Conservation (phyloP, 1,139 yeast genomes). For the Blastobotrys niveus region DNA sequence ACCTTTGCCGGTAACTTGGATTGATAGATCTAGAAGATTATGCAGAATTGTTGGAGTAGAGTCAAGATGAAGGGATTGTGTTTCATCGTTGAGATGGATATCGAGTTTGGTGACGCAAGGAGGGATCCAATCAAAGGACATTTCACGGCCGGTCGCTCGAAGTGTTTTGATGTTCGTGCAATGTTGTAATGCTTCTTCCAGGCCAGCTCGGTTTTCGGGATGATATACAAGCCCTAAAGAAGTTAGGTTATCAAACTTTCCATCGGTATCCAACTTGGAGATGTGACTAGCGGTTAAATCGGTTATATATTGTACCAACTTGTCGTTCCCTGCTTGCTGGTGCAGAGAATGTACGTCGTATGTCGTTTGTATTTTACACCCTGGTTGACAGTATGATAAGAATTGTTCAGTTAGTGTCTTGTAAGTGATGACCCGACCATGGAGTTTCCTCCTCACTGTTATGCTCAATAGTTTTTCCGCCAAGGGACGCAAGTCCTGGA, state of each 20-base stretch:
- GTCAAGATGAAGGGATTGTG: not conserved
- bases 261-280: no score
- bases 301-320: no score
- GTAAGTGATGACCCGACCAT: conserved; percentile 2
- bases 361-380: no score
- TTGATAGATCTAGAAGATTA: not conserved
- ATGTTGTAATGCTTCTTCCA: no score
- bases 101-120: not conserved
- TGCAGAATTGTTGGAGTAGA: not conserved
- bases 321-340: no score
- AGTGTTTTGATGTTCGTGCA: not conserved
- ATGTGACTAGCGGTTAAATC: no score
- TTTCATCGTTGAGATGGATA: not conserved
- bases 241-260: no score
- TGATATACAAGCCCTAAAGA: no score
- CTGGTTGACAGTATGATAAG: not conserved
- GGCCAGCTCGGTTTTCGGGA: no score
- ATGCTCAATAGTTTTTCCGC: not conserved
- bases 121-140: not conserved
- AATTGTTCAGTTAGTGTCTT: conserved; percentile 4
- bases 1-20: not conserved
- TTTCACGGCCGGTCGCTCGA: not conserved
- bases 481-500: not conserved
- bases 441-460: not conserved
- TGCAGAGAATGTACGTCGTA: no score